phyloP scores from a whole-genome alignment of 1,139 yeast genomes.

The Suhomyces anneliseae region DNA sequence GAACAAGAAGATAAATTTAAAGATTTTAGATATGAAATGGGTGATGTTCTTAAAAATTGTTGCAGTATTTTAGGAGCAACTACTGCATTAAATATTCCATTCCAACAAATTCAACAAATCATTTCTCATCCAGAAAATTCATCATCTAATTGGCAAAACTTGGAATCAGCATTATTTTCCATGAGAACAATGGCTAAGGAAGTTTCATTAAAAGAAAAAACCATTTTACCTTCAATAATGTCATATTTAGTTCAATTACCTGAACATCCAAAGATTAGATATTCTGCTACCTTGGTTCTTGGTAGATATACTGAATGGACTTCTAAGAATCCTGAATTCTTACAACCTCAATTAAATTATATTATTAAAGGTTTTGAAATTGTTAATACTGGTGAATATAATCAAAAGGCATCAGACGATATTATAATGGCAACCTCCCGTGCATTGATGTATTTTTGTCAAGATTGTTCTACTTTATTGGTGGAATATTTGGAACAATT shows the following conservation, averaged over 20 bases:
- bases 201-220: conserved; percentile 66
- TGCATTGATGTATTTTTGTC: conserved; percentile 92
- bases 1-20: conserved; percentile 93
- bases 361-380: conserved; percentile 74
- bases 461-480: conserved; percentile 76
- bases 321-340: conserved; percentile 72
- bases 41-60: conserved; percentile 93
- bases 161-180: conserved; percentile 89
- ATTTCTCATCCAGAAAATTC: conserved; percentile 30
- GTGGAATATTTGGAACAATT: conserved; percentile 75
- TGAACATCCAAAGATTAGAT: conserved; percentile 82
- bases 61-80: conserved; percentile 85
- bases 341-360: conserved; percentile 82
- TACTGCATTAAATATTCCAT: conserved; percentile 64
- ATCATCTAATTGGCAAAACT: conserved; percentile 67
- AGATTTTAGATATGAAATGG: conserved; percentile 94
- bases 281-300: conserved; percentile 87
- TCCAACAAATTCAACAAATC: conserved; percentile 47
- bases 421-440: conserved; percentile 86
- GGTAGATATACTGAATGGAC: conserved; percentile 98
- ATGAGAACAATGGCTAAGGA: conserved; percentile 96
- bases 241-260: conserved; percentile 67
- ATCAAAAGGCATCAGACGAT: conserved; percentile 34
- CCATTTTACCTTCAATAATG: conserved; percentile 79
- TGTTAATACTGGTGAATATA: conserved; percentile 20